These are phyloP conservation scores for Zopfochytrium polystomum DNA, from an alignment of 371 early-diverging fungal genomes.

Conservation along the genomic window DNA sequence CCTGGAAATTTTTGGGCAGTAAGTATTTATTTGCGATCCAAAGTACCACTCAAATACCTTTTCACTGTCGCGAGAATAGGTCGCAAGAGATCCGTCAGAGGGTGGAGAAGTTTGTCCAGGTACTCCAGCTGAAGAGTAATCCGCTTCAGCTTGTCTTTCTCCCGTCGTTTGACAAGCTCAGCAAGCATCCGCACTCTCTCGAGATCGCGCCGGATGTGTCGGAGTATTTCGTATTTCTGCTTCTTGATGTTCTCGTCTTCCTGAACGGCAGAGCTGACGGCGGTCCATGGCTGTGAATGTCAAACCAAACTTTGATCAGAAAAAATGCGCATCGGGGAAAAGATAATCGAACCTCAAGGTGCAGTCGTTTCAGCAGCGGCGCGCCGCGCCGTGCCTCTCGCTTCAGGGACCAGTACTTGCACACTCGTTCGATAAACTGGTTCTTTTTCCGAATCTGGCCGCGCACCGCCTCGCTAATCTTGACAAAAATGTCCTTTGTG, in stretches of 20 bases:
- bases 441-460: slow-evolving; percentile 42
- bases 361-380: slow-evolving; percentile 89
- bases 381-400: slow-evolving; percentile 83
- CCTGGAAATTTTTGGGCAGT: too few relatives aligned
- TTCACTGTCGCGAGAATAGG: slow-evolving; percentile 64
- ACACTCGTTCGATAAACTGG: slow-evolving; percentile 63
- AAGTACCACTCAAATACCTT: slow-evolving; percentile 62
- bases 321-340: background rate
- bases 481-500: slow-evolving; percentile 4
- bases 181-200: slow-evolving; percentile 81
- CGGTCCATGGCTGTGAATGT: slow-evolving; percentile 82
- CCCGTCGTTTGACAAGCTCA: slow-evolving; percentile 84
- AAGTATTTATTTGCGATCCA: too few relatives aligned
- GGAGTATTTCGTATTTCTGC: slow-evolving; percentile 55
- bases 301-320: slow-evolving; percentile 1
- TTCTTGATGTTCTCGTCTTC: slow-evolving; percentile 76
- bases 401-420: slow-evolving; percentile 93
- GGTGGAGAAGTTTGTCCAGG: slow-evolving; percentile 66
- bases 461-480: slow-evolving; percentile 6
- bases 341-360: slow-evolving; percentile 69
- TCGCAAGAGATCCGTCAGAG: slow-evolving; percentile 63
- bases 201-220: slow-evolving; percentile 74
- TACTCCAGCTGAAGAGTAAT: slow-evolving; percentile 63
- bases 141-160: slow-evolving; percentile 73
- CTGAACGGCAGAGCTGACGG: slow-evolving; percentile 69